Evolutionary conservation across 768 basidiomycete species (phyloP), one percentile per base, ranked within the genome.

Genomic region (Leccinum aurantiacum): DNA sequence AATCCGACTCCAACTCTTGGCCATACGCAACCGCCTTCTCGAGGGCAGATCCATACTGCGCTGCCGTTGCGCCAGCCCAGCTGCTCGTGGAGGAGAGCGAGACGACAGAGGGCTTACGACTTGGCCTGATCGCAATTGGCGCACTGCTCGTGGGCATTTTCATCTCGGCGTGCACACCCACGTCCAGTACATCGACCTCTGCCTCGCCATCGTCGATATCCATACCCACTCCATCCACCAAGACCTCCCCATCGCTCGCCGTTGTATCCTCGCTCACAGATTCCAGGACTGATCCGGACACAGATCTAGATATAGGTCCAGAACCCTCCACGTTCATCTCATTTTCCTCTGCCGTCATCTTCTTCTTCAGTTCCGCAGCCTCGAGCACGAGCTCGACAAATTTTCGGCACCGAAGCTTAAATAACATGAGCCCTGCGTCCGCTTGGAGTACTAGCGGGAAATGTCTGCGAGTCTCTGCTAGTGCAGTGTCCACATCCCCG

Each of bases 341-440:
- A 31, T 64, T 65, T 56, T 77, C 78, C 33, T 77, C 77, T 27
- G 70, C 73, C 60, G 79, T 79, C 76, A 86, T 81, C 65, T 76
- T 80, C 75, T 88, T 87, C 77, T 85, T 84, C 61, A 89, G 75
- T 61, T 87, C 89, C 6, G 84, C 81, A 10, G 90, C 85, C 63
- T 86, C 84, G 64, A 93, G 68, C 14, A 91, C 82, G 29, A 93
- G 81, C 72, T 95, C 93, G 49, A 95, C 86, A 67, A 95, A 93
- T 73, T 89, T 91, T 66, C 91, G 82, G 74, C 91, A 92, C 25
- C 88, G 83, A 65, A 95, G 74, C 71, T 90, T 91, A 78, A 94
- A 90, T n/a, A 83, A 74, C 75, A 94, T 81, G 15, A 91, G 76
- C 9, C 87, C 87, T 41, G 82, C 80, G 56, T 91, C 87, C 27